These are phyloP conservation scores for Eleusine indica DNA, from an alignment of 176 grass and related monocot genomes.

Conservation along the genomic window DNA sequence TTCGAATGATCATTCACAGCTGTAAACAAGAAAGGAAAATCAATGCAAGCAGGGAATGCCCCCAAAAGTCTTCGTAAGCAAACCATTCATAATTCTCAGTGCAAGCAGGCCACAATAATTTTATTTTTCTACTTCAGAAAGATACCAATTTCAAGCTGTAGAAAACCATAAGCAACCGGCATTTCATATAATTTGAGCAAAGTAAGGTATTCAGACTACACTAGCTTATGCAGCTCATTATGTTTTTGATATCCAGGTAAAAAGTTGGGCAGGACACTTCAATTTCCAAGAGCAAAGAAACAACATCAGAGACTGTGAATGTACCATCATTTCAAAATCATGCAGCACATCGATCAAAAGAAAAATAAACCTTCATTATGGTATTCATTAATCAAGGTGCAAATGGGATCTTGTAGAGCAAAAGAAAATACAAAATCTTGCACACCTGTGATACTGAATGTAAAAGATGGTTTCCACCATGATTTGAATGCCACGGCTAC, in stretches of 20 bases:
- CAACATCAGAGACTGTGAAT: background rate
- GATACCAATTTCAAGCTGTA: background rate
- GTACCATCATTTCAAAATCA: background rate
- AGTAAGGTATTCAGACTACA: background rate
- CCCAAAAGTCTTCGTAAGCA: background rate
- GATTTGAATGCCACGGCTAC: conserved; percentile 88
- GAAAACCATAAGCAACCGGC: background rate
- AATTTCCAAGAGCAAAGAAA: background rate
- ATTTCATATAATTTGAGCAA: background rate
- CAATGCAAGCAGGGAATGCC: background rate
- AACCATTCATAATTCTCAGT: background rate
- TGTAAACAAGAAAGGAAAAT: conserved; percentile 31
- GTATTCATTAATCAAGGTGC: background rate
- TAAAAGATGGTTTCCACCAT: conserved; percentile 96
- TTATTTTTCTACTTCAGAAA: conserved; percentile 3
- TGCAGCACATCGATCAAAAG: background rate
- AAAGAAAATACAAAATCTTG: conserved; percentile 10
- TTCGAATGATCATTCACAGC: conserved; percentile 74
- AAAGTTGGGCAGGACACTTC: background rate
- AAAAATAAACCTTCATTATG: background rate
- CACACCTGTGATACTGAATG: conserved; percentile 82
- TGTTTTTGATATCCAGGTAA: background rate
- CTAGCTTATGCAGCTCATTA: background rate
- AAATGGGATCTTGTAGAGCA: background rate
- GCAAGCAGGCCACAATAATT: background rate